Percentiles rank a stretch among this genome's conserved stretches.
These are phyloP conservation scores for Xerocomus spinulosus DNA, from an alignment of 768 basidiomycete genomes.

Conservation along the genomic window DNA sequence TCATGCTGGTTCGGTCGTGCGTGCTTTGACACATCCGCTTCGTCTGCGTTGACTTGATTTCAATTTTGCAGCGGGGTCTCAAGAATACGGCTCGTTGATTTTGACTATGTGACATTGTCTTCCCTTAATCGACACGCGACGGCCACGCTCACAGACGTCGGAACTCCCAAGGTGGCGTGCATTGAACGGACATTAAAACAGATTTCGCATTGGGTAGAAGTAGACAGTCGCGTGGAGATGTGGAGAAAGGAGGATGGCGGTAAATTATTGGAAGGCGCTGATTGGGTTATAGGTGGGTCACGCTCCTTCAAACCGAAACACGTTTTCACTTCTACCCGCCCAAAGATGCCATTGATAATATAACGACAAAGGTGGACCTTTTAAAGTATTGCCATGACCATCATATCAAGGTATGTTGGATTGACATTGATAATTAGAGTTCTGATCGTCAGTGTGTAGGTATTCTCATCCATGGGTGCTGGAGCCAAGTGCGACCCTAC, in stretches of 20 bases:
- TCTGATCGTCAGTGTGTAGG: constrained; percentile 36
- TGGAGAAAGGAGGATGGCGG: constrained; percentile 85
- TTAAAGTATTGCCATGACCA: constrained; percentile 82
- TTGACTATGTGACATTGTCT: constrained; percentile 93
- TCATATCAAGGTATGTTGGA: constrained; percentile 71
- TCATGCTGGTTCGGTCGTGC: constrained; percentile 89
- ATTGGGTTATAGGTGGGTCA: constrained; percentile 88
- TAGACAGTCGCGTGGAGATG: constrained; percentile 78
- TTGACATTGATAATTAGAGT: not conserved
- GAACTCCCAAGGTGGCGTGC: constrained; percentile 84
- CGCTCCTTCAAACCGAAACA: not conserved
- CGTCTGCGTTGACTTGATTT: not conserved
- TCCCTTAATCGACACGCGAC: constrained; percentile 95
- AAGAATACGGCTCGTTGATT: constrained; percentile 80
- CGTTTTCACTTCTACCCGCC: constrained; percentile 6
- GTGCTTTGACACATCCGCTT: constrained; percentile 27
- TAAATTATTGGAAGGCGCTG: constrained; percentile 69
- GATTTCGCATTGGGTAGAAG: constrained; percentile 81
- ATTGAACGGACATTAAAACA: constrained; percentile 63
- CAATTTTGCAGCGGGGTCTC: constrained; percentile 55
- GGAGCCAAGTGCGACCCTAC: constrained; percentile 94
- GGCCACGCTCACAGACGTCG: constrained; percentile 84
- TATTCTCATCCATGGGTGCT: constrained; percentile 97
- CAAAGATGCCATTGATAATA: constrained; percentile 96
- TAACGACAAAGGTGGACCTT: constrained; percentile 92